phyloP scores from a whole-genome alignment of 768 basidiomycete species.

The Leccinum uliginosum region DNA sequence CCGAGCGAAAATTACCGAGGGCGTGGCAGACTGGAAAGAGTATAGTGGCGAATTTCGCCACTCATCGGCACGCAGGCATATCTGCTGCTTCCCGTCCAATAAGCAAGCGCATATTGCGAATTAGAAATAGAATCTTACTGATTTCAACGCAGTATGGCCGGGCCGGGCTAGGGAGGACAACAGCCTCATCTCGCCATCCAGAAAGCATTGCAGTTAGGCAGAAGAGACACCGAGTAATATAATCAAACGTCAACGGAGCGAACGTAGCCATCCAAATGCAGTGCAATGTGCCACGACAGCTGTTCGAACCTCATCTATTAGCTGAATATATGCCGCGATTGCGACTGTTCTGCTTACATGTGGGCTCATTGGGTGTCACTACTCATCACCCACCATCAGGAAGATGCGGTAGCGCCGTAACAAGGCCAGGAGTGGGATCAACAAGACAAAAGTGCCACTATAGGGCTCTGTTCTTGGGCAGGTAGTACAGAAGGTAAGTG shows the following conservation, averaged over 20 bases:
- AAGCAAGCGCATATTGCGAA: background rate
- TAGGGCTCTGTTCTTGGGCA: background rate
- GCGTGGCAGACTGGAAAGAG: background rate
- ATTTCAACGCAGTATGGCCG: background rate
- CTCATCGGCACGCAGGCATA: background rate
- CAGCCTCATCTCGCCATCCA: background rate
- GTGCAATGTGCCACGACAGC: conserved; percentile 14
- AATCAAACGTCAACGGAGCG: background rate
- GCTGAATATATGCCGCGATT: conserved; percentile 15
- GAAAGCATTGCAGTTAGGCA: too few species aligned
- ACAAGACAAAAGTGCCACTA: background rate
- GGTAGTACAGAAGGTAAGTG: conserved; percentile 7
- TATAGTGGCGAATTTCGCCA: conserved; percentile 1
- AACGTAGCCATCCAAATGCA: conserved; percentile 17
- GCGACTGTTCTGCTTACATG: conserved; percentile 2
- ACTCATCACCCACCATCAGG: conserved; percentile 23
- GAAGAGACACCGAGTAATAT: background rate
- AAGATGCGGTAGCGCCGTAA: conserved; percentile 9
- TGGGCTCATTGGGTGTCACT: background rate
- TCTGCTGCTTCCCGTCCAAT: conserved; percentile 1
- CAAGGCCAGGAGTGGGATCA: background rate
- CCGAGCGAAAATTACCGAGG: background rate
- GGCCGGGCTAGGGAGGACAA: background rate
- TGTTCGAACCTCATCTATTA: conserved; percentile 8
- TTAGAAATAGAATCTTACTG: conserved; percentile 4